Evolutionary conservation across 2,329 filamentous ascomycete genomes (phyloP).

Genomic region (Chaetomiaceae sp.): DNA sequence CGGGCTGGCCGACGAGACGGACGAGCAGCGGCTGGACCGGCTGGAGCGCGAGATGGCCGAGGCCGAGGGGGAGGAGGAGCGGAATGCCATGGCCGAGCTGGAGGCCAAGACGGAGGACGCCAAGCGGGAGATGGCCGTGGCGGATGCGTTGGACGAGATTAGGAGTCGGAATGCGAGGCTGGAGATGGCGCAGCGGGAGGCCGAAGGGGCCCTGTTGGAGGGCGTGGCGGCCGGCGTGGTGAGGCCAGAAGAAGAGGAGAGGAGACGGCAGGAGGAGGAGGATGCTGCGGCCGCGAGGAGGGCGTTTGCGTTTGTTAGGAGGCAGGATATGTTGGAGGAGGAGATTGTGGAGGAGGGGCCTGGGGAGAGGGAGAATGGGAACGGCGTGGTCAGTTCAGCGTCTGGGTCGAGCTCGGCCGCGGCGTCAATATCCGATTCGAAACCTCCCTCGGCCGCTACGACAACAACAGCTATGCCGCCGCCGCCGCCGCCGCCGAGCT

Average conservation of each 20-base stretch:
- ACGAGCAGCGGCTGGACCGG: slow-evolving; percentile 80
- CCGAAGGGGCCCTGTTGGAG: slow-evolving; percentile 56
- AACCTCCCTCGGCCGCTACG: slow-evolving; percentile 23
- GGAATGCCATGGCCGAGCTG: slow-evolving; percentile 90
- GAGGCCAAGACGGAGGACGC: slow-evolving; percentile 92
- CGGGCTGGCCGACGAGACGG: slow-evolving; percentile 65
- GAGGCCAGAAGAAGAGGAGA: slow-evolving; percentile 54
- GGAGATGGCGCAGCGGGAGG: slow-evolving; percentile 68
- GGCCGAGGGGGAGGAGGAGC: slow-evolving; percentile 62
- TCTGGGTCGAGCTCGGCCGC: slow-evolving; percentile 32
- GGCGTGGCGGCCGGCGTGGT: slow-evolving; percentile 51
- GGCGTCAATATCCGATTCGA: slow-evolving; percentile 25
- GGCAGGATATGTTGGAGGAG: slow-evolving; percentile 44
- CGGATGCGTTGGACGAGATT: slow-evolving; percentile 93
- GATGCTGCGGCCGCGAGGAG: slow-evolving; percentile 74
- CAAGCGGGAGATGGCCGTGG: slow-evolving; percentile 92
- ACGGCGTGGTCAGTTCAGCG: slow-evolving; percentile 26
- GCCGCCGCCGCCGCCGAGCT: slow-evolving; percentile 57
- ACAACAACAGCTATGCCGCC: slow-evolving; percentile 32
- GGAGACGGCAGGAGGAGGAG: slow-evolving; percentile 67
- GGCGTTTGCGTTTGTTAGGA: slow-evolving; percentile 67
- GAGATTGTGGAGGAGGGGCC: slow-evolving; percentile 46
- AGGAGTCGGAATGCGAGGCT: slow-evolving; percentile 84
- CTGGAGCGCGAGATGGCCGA: slow-evolving; percentile 71
- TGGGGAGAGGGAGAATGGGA: slow-evolving; percentile 27